phyloP scores from a whole-genome alignment of 257 asterid genomes.

The Penstemon newberryi region DNA sequence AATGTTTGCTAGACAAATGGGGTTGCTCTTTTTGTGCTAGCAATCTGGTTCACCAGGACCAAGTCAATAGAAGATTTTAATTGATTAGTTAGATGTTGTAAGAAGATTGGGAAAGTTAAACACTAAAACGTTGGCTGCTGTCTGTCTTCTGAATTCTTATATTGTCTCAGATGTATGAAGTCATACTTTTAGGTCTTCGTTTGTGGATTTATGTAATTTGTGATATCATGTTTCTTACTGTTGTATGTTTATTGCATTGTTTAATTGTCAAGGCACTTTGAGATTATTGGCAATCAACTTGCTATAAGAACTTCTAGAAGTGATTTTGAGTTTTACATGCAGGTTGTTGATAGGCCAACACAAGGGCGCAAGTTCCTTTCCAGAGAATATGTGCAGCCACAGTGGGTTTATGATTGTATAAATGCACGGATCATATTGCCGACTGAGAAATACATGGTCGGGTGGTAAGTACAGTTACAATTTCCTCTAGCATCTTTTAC shows the following conservation, averaged over 20 bases:
- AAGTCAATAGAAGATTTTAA: no score
- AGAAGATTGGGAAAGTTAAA: no score
- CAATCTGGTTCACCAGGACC: no score
- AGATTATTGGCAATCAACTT: not conserved
- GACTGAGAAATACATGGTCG: conserved; percentile 67
- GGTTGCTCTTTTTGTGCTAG: no score
- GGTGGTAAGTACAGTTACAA: conserved; percentile 53
- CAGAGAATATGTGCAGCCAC: conserved; percentile 93
- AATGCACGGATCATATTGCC: conserved; percentile 85
- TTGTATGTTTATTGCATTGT: not conserved
- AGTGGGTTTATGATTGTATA: conserved; percentile 90
- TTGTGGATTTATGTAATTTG: not conserved
- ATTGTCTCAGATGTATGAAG: no score
- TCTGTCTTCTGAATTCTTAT: no score
- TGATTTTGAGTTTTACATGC: conserved; percentile 30
- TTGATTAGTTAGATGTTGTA: no score
- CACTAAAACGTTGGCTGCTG: no score
- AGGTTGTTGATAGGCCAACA: conserved; percentile 92
- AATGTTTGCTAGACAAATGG: no score
- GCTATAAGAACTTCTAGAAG: conserved; percentile 1
- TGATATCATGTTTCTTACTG: not conserved
- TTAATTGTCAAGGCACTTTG: not conserved
- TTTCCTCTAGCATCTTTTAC: conserved; percentile 17
- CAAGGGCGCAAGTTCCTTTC: conserved; percentile 81
- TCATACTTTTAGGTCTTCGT: no score